phyloP scores from a whole-genome alignment of 495 filamentous ascomycete species.

The Evernia prunastri region DNA sequence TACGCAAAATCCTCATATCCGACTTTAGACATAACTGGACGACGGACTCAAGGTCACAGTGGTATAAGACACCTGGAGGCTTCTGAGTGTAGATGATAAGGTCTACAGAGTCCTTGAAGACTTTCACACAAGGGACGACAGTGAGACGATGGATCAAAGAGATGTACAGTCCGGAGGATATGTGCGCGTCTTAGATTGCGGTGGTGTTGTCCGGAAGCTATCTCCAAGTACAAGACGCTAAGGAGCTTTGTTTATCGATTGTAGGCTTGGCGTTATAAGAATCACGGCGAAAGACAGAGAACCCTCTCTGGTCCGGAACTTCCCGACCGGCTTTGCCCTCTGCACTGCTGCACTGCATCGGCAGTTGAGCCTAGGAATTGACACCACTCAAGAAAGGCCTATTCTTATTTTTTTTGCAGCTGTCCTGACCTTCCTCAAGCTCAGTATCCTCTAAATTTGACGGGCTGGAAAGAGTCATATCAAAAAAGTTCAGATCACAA shows the following conservation, averaged over 20 bases:
- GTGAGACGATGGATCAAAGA: not conserved
- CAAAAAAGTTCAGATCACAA: not conserved
- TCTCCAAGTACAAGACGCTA: not conserved
- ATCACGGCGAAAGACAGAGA: not conserved
- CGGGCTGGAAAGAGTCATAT: not conserved
- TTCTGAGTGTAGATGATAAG: not conserved
- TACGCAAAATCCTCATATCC: not conserved
- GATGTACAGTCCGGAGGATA: not conserved
- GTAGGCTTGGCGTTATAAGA: not conserved
- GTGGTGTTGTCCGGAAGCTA: not conserved
- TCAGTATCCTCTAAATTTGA: not conserved
- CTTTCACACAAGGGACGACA: not conserved
- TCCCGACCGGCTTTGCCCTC: not conserved
- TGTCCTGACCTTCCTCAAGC: not conserved
- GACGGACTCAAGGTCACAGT: not conserved
- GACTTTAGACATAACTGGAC: not conserved
- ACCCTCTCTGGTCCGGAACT: not conserved
- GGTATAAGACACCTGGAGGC: not conserved
- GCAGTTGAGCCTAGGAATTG: not conserved
- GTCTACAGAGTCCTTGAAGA: not conserved
- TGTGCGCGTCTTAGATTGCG: not conserved
- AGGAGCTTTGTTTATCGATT: not conserved
- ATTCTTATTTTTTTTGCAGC: not conserved
- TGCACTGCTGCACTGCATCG: not conserved
- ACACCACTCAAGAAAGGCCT: not conserved